A percentile compares a stretch with the other conserved stretches of the same genome.
Evolutionary conservation across 805 yeast species (phyloP).

Genomic region (Candida yuanshanica): DNA sequence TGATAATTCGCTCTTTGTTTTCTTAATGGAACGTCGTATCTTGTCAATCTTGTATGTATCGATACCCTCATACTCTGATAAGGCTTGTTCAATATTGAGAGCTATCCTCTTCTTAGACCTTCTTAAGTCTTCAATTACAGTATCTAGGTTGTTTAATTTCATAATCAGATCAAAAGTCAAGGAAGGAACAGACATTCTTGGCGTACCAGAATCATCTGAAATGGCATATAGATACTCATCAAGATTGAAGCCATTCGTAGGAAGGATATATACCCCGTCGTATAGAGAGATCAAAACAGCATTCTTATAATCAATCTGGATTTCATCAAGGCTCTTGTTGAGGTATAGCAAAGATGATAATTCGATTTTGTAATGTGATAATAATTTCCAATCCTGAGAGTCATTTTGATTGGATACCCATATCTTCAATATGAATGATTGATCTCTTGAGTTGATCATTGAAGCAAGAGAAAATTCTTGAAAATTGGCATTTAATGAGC

Average conservation of each 20-base stretch:
- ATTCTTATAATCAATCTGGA: slow-evolving; percentile 15
- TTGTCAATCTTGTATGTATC: slow-evolving; percentile 6
- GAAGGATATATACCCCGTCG: slow-evolving; percentile 25
- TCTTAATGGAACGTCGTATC: slow-evolving; percentile 3
- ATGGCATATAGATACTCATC: slow-evolving; percentile 8
- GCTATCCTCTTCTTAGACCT: slow-evolving; percentile 15
- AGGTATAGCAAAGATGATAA: slow-evolving; percentile 27
- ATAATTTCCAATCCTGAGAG: slow-evolving; percentile 21
- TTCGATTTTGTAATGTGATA: slow-evolving; percentile 22
- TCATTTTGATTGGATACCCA: slow-evolving; percentile 14
- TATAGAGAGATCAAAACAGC: slow-evolving; percentile 25
- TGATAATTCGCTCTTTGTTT: slow-evolving; percentile 2
- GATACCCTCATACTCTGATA: neutral
- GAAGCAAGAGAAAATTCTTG: slow-evolving; percentile 22
- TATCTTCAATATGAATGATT: slow-evolving; percentile 14
- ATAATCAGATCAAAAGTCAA: slow-evolving; percentile 36
- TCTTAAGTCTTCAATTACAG: slow-evolving; percentile 30
- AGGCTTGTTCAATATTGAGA: slow-evolving; percentile 7
- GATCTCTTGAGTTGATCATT: slow-evolving; percentile 2
- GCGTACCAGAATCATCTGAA: slow-evolving; percentile 5
- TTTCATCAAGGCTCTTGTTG: slow-evolving; percentile 24
- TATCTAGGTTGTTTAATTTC: slow-evolving; percentile 34
- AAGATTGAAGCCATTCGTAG: slow-evolving; percentile 5
- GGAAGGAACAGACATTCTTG: slow-evolving; percentile 12
- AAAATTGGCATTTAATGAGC: slow-evolving; percentile 26